These are phyloP conservation scores for Podaxis sp. DNA, from an alignment of 768 basidiomycete genomes.

Conservation along the genomic window DNA sequence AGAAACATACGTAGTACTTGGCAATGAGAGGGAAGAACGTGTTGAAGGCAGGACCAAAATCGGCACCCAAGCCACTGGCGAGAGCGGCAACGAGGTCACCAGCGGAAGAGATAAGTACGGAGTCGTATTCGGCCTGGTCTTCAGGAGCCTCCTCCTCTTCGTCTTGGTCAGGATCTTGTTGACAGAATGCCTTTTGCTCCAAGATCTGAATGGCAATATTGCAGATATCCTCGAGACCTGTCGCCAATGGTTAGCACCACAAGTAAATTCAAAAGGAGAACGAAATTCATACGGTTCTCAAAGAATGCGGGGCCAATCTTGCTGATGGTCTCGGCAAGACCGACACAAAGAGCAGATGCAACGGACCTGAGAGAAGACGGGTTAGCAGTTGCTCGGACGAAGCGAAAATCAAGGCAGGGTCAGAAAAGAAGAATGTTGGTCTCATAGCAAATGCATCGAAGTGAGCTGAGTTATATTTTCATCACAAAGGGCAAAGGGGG, in stretches of 20 bases:
- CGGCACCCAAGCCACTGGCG: conserved; percentile 79
- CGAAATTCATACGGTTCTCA: conserved; percentile 59
- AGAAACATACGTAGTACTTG: conserved; percentile 80
- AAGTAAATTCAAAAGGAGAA: neutral
- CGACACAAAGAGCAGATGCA: conserved; percentile 82
- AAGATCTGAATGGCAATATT: conserved; percentile 82
- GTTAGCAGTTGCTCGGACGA: conserved; percentile 19
- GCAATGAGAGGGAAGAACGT: conserved; percentile 89
- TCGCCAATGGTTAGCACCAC: conserved; percentile 11
- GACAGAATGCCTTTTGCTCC: conserved; percentile 93
- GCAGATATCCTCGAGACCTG: conserved; percentile 77
- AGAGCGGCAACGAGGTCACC: conserved; percentile 91
- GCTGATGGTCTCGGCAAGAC: conserved; percentile 88
- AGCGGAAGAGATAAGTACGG: conserved; percentile 90
- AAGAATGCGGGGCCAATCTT: conserved; percentile 88
- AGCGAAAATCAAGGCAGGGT: conserved; percentile 12
- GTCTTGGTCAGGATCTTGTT: conserved; percentile 93
- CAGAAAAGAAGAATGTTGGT: conserved; percentile 40
- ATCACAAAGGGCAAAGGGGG: conserved; percentile 32
- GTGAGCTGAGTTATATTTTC: conserved; percentile 76
- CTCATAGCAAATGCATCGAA: conserved; percentile 69
- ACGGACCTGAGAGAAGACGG: conserved; percentile 58
- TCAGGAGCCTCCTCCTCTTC: conserved; percentile 83
- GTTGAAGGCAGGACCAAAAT: conserved; percentile 79
- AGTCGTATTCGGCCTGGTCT: conserved; percentile 94